Evolutionary conservation across 495 filamentous ascomycete species (phyloP).

Genomic region (Cercophora samala): DNA sequence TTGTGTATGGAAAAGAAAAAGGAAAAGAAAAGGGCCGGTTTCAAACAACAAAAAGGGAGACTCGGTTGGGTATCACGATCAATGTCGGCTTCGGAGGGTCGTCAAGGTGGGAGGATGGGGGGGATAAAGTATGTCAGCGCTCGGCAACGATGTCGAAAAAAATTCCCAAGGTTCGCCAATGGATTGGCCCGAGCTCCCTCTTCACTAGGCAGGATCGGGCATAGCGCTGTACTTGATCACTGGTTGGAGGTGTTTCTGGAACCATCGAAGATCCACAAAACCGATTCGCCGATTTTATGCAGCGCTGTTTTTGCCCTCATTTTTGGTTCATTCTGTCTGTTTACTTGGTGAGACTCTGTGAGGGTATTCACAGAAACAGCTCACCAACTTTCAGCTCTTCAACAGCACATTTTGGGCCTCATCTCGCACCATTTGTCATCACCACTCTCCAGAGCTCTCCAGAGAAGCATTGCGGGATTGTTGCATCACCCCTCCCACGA

Average conservation of each 20-base stretch:
- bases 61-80: conserved; percentile 25
- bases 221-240: conserved; percentile 19
- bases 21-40: conserved; percentile 11
- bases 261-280: conserved; percentile 31
- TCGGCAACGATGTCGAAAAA: conserved; percentile 24
- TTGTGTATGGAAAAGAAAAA: too few species aligned
- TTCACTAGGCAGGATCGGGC: conserved; percentile 21
- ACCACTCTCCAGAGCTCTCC: background rate
- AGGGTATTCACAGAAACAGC: background rate
- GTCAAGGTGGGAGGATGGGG: conserved; percentile 14
- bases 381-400: background rate
- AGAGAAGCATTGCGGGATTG: conserved; percentile 10
- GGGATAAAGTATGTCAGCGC: conserved; percentile 19
- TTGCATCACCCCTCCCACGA: conserved; percentile 5
- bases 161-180: conserved; percentile 26
- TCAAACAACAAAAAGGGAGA: conserved; percentile 12
- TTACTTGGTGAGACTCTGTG: background rate
- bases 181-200: conserved; percentile 34
- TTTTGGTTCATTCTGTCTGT: background rate
- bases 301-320: background rate
- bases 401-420: background rate
- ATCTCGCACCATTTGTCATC: background rate
- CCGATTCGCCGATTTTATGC: background rate
- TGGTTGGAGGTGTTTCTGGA: conserved; percentile 32
- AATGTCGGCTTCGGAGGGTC: conserved; percentile 15